Evolutionary conservation across 1,284 basidiomycete species (phyloP), one percentile per base, ranked within the genome.

Genomic region (Mixia osmundae): DNA sequence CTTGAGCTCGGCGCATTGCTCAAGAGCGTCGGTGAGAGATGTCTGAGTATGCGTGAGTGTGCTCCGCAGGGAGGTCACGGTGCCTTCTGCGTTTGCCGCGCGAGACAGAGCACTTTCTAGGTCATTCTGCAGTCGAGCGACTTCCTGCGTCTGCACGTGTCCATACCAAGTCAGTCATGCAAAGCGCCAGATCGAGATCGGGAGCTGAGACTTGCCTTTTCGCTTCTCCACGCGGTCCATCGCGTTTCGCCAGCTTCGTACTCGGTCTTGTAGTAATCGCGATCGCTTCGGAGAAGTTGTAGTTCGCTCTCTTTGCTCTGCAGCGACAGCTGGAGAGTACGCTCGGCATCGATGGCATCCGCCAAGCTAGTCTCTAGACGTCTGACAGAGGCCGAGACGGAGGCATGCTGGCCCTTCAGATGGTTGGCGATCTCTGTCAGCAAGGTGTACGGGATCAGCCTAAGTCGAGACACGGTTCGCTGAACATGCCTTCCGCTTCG

Each of bases 31-130:
- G 0, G 67, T 68, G 29, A 79, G 63, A 43, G 76, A 69, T 39
- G 70, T 67, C 2, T 67, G 61, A 41, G 77, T 71, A 0, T 66
- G 53, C 2, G 64, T 61, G 54, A 82, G 68, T 0, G 74, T 61
- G 1, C 68, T 66, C 47, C 78, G 75, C 2, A 78, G 58, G 0
- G 71, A 61, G 41, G 71, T 71, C 26, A 78, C 61, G 14, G 72
- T 67, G 28, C 67, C 64, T 44, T 72, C 65, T 1, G 66, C 57
- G 6, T 73, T 63, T 2, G 65, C 59, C 41, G 71, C 64, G 10
- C 65, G 66, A 52, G 76, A 70, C 5, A 63, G 64, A 2, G 74
- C 61, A 3, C 68, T 58, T 48, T 82, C 77, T 39, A 76, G 65
- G 9, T 69, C 62, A 2, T 71, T 61, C 54, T 83, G 78, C 1